Evolutionary conservation across 2,329 filamentous ascomycete species (phyloP).

Genomic region (Alternaria novae-zelandiae): DNA sequence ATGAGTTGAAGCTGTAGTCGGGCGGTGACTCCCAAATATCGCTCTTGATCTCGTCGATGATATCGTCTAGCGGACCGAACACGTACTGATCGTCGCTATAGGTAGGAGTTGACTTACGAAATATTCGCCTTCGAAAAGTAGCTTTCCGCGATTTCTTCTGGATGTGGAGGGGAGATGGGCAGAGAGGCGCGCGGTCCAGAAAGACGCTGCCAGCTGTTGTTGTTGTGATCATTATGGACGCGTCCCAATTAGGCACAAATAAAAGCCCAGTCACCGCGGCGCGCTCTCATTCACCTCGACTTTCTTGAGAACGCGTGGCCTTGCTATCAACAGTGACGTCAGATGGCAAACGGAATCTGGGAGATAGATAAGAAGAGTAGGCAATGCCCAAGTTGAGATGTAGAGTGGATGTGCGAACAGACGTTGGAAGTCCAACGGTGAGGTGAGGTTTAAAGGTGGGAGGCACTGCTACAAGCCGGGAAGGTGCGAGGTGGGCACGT

Average conservation of each 20-base stretch:
- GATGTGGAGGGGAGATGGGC: slow-evolving; percentile 38
- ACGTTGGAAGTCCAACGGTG: background rate
- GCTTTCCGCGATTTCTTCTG: slow-evolving; percentile 36
- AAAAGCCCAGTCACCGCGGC: slow-evolving; percentile 8
- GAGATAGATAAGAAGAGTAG: slow-evolving; percentile 13
- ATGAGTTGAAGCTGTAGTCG: slow-evolving; percentile 15
- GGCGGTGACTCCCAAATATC: slow-evolving; percentile 34
- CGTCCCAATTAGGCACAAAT: slow-evolving; percentile 11
- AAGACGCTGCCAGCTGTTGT: slow-evolving; percentile 6
- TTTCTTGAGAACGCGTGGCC: background rate
- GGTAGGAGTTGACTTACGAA: slow-evolving; percentile 29
- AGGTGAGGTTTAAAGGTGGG: background rate
- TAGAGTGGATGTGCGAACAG: background rate
- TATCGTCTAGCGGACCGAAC: slow-evolving; percentile 42
- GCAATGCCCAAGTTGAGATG: background rate
- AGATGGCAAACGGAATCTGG: background rate
- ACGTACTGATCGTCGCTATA: slow-evolving; percentile 9
- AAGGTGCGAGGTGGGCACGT: slow-evolving; percentile 2
- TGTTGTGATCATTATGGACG: slow-evolving; percentile 21
- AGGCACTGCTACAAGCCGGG: background rate
- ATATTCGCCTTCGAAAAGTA: slow-evolving; percentile 32
- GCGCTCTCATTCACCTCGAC: slow-evolving; percentile 12
- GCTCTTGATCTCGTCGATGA: slow-evolving; percentile 42
- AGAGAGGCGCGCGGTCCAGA: slow-evolving; percentile 24
- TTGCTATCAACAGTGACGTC: background rate